Percentiles rank a stretch among this genome's conserved stretches.
Evolutionary conservation across 2,329 filamentous ascomycete species (phyloP).

Genomic region (Aspergillus caelatus): DNA sequence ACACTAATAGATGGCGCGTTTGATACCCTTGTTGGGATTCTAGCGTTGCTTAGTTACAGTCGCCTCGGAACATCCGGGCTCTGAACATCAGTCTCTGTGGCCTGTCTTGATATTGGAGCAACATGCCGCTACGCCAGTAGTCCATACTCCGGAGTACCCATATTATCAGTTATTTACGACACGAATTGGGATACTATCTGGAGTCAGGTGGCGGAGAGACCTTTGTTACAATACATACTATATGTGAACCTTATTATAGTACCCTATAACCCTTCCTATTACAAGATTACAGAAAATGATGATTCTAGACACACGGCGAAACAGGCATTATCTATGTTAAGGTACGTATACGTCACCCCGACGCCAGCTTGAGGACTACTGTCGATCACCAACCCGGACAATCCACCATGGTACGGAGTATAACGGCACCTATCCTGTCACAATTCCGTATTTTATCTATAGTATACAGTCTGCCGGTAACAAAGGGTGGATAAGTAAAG

Average conservation of each 20-base stretch:
- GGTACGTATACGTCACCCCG: neutral
- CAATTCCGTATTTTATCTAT: neutral
- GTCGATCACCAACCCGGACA: too few relatives aligned
- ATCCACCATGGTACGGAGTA: neutral
- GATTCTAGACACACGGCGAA: neutral
- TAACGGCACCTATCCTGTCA: neutral
- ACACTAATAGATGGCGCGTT: neutral
- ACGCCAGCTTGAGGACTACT: too few relatives aligned
- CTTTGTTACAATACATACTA: neutral
- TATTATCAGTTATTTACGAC: neutral
- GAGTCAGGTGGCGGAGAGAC: neutral
- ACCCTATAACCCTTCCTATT: neutral
- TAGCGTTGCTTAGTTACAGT: conserved; percentile 1
- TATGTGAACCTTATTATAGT: neutral
- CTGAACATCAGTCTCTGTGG: too few relatives aligned
- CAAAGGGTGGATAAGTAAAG: neutral
- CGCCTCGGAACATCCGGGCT: neutral
- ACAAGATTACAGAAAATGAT: neutral
- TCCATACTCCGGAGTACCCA: neutral
- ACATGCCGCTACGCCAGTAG: neutral
- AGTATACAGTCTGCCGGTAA: neutral
- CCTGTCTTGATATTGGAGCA: too few relatives aligned
- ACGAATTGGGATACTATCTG: too few relatives aligned
- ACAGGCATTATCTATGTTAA: neutral
- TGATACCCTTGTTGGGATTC: conserved; percentile 3